Conservation (phyloP, 2,329 filamentous ascomycete genomes). For the Lecanicillium sp. region DNA sequence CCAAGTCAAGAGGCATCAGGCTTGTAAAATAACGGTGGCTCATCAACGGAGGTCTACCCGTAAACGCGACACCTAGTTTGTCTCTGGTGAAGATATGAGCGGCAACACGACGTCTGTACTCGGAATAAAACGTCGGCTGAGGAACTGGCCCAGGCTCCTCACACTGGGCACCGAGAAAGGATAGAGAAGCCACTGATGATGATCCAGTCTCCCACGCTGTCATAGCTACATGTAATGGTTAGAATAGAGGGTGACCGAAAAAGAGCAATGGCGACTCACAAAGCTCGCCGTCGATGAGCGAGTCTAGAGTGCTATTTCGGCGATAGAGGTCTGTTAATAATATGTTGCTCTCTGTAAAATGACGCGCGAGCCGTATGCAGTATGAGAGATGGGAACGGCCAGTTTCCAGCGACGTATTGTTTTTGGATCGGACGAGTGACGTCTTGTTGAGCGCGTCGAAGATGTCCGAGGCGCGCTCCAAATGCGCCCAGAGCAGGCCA, state of each 20-base stretch:
- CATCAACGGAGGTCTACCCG: slow-evolving; percentile 4
- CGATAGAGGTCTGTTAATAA: slow-evolving; percentile 1
- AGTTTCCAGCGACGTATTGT: not conserved
- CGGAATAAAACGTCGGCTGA: slow-evolving; percentile 1
- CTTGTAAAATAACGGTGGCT: slow-evolving; percentile 7
- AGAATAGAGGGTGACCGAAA: not conserved
- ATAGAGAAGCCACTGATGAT: not conserved
- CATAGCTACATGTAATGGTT: not conserved
- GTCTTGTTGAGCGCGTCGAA: slow-evolving; percentile 4
- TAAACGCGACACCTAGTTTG: slow-evolving; percentile 1
- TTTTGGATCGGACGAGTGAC: not conserved
- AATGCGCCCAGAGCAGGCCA: slow-evolving; percentile 28
- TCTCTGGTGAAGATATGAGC: slow-evolving; percentile 1
- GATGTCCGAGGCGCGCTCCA: slow-evolving; percentile 5
- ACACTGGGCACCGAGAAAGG: not conserved
- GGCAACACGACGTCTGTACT: slow-evolving; percentile 1
- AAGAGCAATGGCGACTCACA: not conserved
- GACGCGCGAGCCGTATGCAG: not conserved
- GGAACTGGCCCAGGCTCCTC: not conserved
- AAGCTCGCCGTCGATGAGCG: slow-evolving; percentile 6
- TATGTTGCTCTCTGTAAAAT: not conserved
- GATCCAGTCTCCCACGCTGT: not conserved
- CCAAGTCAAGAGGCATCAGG: slow-evolving; percentile 2
- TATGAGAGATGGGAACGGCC: not conserved
- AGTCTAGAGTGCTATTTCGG: not conserved